Evolutionary conservation across 176 grass and related monocot species (phyloP).

Genomic region (Musa troglodytarum): DNA sequence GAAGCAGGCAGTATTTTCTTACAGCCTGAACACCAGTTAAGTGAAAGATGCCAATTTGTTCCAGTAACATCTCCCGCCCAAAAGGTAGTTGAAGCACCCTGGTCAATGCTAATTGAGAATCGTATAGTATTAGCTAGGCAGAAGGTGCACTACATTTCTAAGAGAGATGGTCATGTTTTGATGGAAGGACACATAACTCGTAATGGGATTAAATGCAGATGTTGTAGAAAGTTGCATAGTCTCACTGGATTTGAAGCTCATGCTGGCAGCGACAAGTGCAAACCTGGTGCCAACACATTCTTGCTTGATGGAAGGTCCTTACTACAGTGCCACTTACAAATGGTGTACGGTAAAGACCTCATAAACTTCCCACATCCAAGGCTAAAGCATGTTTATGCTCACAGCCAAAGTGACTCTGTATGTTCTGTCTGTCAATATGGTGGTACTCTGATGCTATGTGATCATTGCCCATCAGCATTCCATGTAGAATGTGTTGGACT

Average conservation of each 20-base stretch:
- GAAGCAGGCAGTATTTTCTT: neutral
- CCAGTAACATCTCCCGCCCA: neutral
- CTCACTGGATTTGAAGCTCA: slow-evolving; percentile 50
- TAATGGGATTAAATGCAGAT: slow-evolving; percentile 59
- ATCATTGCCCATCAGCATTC: slow-evolving; percentile 58
- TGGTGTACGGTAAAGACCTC: slow-evolving; percentile 38
- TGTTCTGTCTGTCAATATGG: slow-evolving; percentile 61
- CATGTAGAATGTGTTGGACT: slow-evolving; percentile 62
- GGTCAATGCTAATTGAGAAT: slow-evolving; percentile 57
- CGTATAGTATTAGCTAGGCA: slow-evolving; percentile 42
- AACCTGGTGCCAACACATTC: slow-evolving; percentile 42
- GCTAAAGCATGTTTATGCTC: slow-evolving; percentile 37
- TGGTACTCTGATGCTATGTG: slow-evolving; percentile 56
- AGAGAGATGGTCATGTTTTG: slow-evolving; percentile 20
- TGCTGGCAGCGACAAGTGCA: slow-evolving; percentile 32
- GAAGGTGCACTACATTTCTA: slow-evolving; percentile 38
- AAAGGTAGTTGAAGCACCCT: neutral
- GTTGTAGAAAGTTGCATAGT: slow-evolving; percentile 51
- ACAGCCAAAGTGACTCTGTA: slow-evolving; percentile 49
- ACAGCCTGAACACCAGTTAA: neutral
- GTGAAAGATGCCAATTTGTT: neutral
- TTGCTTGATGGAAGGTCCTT: slow-evolving; percentile 69
- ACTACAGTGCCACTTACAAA: slow-evolving; percentile 47
- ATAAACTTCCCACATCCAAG: slow-evolving; percentile 20
- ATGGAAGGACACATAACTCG: slow-evolving; percentile 45